A percentile compares a stretch with the other conserved stretches of the same genome.
Conservation (phyloP, 768 basidiomycete genomes). For the Fomitopsis serialis region DNA sequence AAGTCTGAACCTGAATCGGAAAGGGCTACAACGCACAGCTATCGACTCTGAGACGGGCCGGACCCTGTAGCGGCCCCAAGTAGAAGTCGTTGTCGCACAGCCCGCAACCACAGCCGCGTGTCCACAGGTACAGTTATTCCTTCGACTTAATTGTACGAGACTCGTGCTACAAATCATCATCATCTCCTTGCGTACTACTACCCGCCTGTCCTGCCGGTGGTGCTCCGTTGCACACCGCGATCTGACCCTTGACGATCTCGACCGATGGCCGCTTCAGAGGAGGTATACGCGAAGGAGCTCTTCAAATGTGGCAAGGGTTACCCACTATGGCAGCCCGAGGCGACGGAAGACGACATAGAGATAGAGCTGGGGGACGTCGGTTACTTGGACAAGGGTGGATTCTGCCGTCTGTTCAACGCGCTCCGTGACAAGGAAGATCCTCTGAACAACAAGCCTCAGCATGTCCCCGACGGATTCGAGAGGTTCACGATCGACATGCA, state of each 20-base stretch:
- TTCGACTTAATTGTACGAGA: too few relatives aligned
- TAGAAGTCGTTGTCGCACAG: too few relatives aligned
- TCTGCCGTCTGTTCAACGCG: conserved; percentile 9
- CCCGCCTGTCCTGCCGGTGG: too few relatives aligned
- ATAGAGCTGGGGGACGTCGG: conserved; percentile 6
- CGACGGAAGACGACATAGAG: neutral
- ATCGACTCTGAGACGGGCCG: too few relatives aligned
- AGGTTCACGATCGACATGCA: neutral
- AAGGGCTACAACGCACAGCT: too few relatives aligned
- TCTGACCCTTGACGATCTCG: neutral
- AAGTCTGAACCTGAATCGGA: too few relatives aligned
- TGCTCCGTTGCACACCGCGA: neutral
- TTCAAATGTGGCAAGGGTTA: neutral
- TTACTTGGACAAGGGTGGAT: conserved; percentile 2
- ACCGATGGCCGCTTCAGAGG: neutral
- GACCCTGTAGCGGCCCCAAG: too few relatives aligned
- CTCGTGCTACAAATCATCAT: too few relatives aligned
- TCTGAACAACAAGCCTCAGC: conserved; percentile 1
- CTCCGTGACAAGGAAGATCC: conserved; percentile 1
- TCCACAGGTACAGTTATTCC: too few relatives aligned
- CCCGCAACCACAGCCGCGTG: too few relatives aligned
- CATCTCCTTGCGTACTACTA: too few relatives aligned
- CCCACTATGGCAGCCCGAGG: conserved; percentile 5
- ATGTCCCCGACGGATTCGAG: conserved; percentile 1
- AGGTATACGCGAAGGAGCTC: conserved; percentile 4